Evolutionary conservation across 176 grass and related monocot genomes (phyloP).

Genomic region (Ampelocalamus luodianensis): DNA sequence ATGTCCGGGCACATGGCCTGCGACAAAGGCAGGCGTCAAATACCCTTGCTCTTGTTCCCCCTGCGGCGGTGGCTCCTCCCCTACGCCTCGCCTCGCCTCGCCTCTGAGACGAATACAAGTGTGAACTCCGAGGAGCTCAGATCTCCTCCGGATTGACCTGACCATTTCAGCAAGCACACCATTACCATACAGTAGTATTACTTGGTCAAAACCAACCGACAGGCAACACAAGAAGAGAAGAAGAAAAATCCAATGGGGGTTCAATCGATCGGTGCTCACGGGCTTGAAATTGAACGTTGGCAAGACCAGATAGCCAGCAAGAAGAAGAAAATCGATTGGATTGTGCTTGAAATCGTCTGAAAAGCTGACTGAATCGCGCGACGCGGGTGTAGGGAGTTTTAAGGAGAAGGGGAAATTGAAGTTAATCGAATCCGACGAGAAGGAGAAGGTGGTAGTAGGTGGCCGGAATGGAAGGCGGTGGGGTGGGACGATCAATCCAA

Average conservation of each 20-base stretch:
- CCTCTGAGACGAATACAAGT: not conserved
- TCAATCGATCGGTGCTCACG: not conserved
- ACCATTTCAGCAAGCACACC: slow-evolving; percentile 14
- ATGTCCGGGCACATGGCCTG: slow-evolving; percentile 49
- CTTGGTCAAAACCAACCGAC: slow-evolving; percentile 30
- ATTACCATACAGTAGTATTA: not conserved
- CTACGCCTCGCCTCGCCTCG: too few relatives aligned
- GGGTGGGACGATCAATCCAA: not conserved
- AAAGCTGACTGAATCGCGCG: not conserved
- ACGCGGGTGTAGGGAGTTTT: not conserved
- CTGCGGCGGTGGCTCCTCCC: not conserved
- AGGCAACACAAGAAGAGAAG: not conserved
- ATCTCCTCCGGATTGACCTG: slow-evolving; percentile 12
- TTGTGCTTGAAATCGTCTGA: not conserved
- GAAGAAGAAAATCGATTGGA: not conserved
- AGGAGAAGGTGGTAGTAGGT: not conserved
- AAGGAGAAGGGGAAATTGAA: not conserved
- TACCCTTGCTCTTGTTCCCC: slow-evolving; percentile 10
- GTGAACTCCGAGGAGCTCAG: not conserved
- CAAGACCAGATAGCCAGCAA: not conserved
- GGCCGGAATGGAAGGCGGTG: not conserved
- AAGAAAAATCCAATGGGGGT: not conserved
- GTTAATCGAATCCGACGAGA: not conserved
- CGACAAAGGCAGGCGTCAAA: slow-evolving; percentile 38
- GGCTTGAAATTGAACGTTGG: too few relatives aligned